Evolutionary conservation across 2,329 filamentous ascomycete species (phyloP).

Genomic region (Fusarium sp.): DNA sequence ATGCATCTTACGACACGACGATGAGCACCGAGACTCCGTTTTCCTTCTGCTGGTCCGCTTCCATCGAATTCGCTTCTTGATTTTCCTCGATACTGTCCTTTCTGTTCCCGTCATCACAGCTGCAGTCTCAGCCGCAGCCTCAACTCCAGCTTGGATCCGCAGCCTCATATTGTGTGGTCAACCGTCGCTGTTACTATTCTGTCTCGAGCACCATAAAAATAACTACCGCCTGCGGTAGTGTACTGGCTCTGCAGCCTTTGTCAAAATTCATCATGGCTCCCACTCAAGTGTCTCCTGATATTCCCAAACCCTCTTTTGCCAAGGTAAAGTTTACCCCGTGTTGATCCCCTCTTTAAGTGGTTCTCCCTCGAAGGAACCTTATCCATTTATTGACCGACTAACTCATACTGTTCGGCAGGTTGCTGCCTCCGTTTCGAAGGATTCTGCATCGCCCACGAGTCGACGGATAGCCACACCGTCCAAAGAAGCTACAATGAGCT

Average conservation of each 20-base stretch:
- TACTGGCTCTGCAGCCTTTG: slow-evolving; percentile 40
- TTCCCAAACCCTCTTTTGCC: slow-evolving; percentile 76
- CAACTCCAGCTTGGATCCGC: slow-evolving; percentile 25
- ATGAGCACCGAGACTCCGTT: slow-evolving; percentile 65
- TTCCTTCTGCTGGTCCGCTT: slow-evolving; percentile 62
- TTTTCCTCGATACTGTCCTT: slow-evolving; percentile 50
- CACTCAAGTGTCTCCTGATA: slow-evolving; percentile 58
- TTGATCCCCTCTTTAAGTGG: slow-evolving; percentile 18
- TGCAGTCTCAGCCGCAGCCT: slow-evolving; percentile 36
- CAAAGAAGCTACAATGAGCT: slow-evolving; percentile 41
- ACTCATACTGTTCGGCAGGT: slow-evolving; percentile 53
- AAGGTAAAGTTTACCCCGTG: slow-evolving; percentile 64
- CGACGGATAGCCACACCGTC: slow-evolving; percentile 43
- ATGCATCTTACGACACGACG: slow-evolving; percentile 59
- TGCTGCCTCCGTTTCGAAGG: slow-evolving; percentile 57
- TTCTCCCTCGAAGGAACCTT: slow-evolving; percentile 7
- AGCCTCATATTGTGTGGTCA: slow-evolving; percentile 37
- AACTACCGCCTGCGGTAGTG: slow-evolving; percentile 32
- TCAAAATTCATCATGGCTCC: slow-evolving; percentile 57
- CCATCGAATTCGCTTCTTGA: slow-evolving; percentile 67
- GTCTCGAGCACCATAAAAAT: slow-evolving; percentile 32
- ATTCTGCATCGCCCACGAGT: slow-evolving; percentile 46
- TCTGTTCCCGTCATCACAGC: slow-evolving; percentile 47
- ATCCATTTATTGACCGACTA: slow-evolving; percentile 30
- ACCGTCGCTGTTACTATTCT: slow-evolving; percentile 28